Evolutionary conservation across 768 basidiomycete species (phyloP).

Genomic region (Naganishia randhawae): DNA sequence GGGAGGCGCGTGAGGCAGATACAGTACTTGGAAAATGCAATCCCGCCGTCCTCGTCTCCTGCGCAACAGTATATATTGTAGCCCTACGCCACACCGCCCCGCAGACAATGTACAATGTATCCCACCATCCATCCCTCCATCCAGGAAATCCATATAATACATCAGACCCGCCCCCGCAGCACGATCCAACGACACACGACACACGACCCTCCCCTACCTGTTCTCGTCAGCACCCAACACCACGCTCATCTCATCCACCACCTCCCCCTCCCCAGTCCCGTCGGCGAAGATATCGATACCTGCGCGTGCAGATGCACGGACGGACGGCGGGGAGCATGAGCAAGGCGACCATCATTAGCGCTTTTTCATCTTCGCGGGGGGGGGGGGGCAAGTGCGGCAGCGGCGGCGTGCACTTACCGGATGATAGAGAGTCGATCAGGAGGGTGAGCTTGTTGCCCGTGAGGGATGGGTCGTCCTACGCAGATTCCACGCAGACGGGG

Average conservation of each 20-base stretch:
- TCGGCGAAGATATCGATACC: slow-evolving; percentile 28
- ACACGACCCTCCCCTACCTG: background rate
- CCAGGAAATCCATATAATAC: too few relatives aligned
- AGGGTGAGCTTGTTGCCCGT: slow-evolving; percentile 22
- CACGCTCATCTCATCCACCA: slow-evolving; percentile 29
- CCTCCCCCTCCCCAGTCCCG: slow-evolving; percentile 1
- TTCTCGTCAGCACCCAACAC: slow-evolving; percentile 28
- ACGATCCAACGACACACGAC: background rate
- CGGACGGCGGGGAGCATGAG: too few relatives aligned
- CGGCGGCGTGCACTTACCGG: slow-evolving; percentile 16
- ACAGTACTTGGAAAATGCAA: too few relatives aligned
- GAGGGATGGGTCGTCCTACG: slow-evolving; percentile 30
- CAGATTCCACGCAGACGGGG: too few relatives aligned
- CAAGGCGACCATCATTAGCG: too few relatives aligned
- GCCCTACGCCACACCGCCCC: background rate
- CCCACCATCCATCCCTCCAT: background rate
- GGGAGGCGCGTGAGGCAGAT: background rate
- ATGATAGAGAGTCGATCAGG: slow-evolving; percentile 32
- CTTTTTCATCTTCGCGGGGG: too few relatives aligned
- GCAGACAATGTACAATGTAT: background rate
- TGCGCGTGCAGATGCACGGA: background rate
- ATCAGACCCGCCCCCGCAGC: too few relatives aligned
- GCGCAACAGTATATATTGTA: too few relatives aligned
- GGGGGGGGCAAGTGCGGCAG: too few relatives aligned
- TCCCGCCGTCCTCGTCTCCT: too few relatives aligned